Base-by-base conservation (phyloP, 2,329 filamentous ascomycete species). In the Sordariomycetes sp. region DNA sequence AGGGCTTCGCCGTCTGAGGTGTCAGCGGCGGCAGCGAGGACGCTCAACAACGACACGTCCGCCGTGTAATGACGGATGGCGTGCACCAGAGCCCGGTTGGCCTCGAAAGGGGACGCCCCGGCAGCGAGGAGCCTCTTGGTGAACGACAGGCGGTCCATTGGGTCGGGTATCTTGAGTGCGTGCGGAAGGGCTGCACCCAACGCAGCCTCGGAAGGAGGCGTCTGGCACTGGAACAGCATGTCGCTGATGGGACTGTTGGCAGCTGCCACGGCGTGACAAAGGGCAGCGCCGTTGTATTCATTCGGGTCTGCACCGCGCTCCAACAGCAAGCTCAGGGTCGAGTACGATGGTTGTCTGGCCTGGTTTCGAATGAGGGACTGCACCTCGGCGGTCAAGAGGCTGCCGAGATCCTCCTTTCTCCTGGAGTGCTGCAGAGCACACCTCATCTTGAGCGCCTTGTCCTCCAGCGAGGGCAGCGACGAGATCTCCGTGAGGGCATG, bases 291-390 rank as follows among this genome's bases (percentile, higher is more conserved):
- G 18, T 72, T 65, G 37, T 64, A 59, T 2, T 61, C 57, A 40
- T 77, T 75, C n/a, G 73, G 55, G 30, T 75, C 65, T 3, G 72
- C 73, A 1, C 71, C 70, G 2, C 63, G 57, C 2, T 60, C 55
- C 2, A 79, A 46, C 0, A 78, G 57, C 1, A 59, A 51, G 35
- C 62, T 59, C 21, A 75, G 38, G 1, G 66, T 60, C 3, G 62
- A 54, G 5, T 70, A 59, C 2, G 58, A 58, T 4, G 63, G 59
- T 9, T 59, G 47, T 2, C 55, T 48, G 1, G 50, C 47, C 0
- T 51, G 54, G 3, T 54, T 53, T 35, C 61, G 52, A 8, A 69
- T 47, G 4, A 68, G 45, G 2, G 54, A 57, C 28, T 67, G 59
- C 5, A 75, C 65, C 43, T 78, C 73, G 12, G 64, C 60, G 9